Evolutionary conservation across 2,329 filamentous ascomycete genomes (phyloP).

Genomic region (Fulvia fulva): DNA sequence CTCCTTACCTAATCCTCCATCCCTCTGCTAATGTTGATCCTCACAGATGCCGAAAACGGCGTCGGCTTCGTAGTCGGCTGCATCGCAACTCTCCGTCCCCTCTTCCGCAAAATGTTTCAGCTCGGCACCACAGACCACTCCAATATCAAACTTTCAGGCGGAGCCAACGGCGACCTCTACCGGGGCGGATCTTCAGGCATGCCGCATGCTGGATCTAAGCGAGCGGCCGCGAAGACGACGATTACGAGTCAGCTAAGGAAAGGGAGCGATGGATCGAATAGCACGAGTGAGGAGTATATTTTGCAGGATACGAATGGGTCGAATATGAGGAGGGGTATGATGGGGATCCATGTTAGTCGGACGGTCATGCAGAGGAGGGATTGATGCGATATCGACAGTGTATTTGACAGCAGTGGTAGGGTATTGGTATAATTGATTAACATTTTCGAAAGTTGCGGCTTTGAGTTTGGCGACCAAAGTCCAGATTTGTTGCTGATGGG

Average conservation of each 20-base stretch:
- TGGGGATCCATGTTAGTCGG: constrained; percentile 19
- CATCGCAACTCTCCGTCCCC: constrained; percentile 33
- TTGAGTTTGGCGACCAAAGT: too few relatives aligned
- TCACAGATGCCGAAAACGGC: constrained; percentile 32
- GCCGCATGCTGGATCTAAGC: constrained; percentile 1
- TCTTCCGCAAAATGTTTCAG: constrained; percentile 29
- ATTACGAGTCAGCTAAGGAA: constrained; percentile 17
- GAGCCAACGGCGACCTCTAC: background rate
- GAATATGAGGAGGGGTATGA: constrained; percentile 5
- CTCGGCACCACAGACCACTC: constrained; percentile 15
- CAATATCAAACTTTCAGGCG: constrained; percentile 9
- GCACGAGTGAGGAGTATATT: constrained; percentile 19
- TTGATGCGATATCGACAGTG: background rate
- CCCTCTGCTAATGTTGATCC: background rate
- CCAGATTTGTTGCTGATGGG: too few relatives aligned
- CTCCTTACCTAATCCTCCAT: background rate
- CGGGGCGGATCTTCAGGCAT: constrained; percentile 1
- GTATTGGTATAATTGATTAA: background rate
- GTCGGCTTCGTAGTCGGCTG: constrained; percentile 36
- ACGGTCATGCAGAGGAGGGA: constrained; percentile 18
- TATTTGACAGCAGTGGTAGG: background rate
- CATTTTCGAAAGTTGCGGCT: background rate
- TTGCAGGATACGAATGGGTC: constrained; percentile 14
- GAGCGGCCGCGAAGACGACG: constrained; percentile 10
- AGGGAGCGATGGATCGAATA: constrained; percentile 8